Evolutionary conservation across 1,139 yeast genomes (phyloP).

Genomic region (Magnusiomyces ingens): DNA sequence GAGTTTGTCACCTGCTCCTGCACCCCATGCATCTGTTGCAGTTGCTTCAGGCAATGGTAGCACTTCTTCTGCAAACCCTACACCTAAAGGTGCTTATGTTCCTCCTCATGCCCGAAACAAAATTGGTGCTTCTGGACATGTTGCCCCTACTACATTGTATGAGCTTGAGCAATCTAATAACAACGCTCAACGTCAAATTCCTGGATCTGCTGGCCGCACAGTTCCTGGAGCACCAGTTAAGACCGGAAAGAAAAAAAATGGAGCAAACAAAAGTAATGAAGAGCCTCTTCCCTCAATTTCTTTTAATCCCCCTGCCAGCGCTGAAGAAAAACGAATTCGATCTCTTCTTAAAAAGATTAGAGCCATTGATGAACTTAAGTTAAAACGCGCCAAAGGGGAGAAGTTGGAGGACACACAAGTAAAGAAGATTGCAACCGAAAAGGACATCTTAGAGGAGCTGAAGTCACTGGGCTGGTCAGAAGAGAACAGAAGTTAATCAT

Average conservation of each 20-base stretch:
- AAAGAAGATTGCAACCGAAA: slow-evolving; percentile 82
- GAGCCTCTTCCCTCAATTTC: slow-evolving; percentile 39
- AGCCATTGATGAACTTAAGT: slow-evolving; percentile 85
- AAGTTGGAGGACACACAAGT: slow-evolving; percentile 88
- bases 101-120: slow-evolving; percentile 83
- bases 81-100: slow-evolving; percentile 82
- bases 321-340: slow-evolving; percentile 89
- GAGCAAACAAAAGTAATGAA: slow-evolving; percentile 22
- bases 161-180: slow-evolving; percentile 24
- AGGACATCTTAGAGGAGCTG: slow-evolving; percentile 67
- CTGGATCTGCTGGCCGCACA: slow-evolving; percentile 39
- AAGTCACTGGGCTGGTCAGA: slow-evolving; percentile 63
- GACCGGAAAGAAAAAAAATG: slow-evolving; percentile 72
- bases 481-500: background rate
- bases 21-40: slow-evolving; percentile 52
- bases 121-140: slow-evolving; percentile 28
- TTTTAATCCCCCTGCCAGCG: slow-evolving; percentile 39
- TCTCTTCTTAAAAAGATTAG: slow-evolving; percentile 85
- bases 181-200: slow-evolving; percentile 33
- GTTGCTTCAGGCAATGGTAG: slow-evolving; percentile 32
- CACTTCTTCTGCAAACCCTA: slow-evolving; percentile 28
- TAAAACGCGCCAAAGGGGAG: slow-evolving; percentile 79
- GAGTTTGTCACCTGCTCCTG: slow-evolving; percentile 51
- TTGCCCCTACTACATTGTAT: slow-evolving; percentile 31
- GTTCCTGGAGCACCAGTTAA: slow-evolving; percentile 48